These are phyloP conservation scores for Diplotaxis tenuifolia DNA, from an alignment of 345 rosid species.

Conservation along the genomic window DNA sequence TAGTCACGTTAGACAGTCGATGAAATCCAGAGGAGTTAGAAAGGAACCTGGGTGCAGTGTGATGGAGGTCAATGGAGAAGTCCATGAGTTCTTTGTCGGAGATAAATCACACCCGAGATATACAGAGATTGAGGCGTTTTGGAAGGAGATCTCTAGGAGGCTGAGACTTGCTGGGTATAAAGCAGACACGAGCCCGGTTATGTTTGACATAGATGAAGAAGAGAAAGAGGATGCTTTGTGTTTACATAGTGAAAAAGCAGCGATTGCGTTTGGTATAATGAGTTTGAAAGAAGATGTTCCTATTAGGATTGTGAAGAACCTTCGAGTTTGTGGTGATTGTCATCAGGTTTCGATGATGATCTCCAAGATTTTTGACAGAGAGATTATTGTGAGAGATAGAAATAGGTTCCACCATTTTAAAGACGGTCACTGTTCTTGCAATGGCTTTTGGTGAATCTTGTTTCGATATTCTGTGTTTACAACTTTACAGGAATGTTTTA, in stretches of 20 bases:
- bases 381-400: conserved; percentile 66
- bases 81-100: conserved; percentile 59
- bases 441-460: conserved; percentile 26
- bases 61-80: conserved; percentile 55
- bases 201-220: conserved; percentile 74
- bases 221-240: conserved; percentile 69
- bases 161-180: conserved; percentile 61
- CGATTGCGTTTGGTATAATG: conserved; percentile 62
- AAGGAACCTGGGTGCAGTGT: conserved; percentile 65
- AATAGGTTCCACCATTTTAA: conserved; percentile 47
- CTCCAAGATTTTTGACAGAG: conserved; percentile 51
- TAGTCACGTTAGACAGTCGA: conserved; percentile 41
- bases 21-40: conserved; percentile 56
- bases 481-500: not conserved
- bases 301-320: conserved; percentile 70
- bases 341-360: conserved; percentile 58
- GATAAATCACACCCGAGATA: conserved; percentile 56
- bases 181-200: conserved; percentile 55
- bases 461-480: not conserved
- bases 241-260: conserved; percentile 69
- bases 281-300: conserved; percentile 53
- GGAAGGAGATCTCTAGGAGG: conserved; percentile 48
- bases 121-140: conserved; percentile 41
- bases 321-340: conserved; percentile 75
- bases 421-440: conserved; percentile 48